Conservation (phyloP, 1,284 basidiomycete species). For the Rhodofomes roseus region DNA sequence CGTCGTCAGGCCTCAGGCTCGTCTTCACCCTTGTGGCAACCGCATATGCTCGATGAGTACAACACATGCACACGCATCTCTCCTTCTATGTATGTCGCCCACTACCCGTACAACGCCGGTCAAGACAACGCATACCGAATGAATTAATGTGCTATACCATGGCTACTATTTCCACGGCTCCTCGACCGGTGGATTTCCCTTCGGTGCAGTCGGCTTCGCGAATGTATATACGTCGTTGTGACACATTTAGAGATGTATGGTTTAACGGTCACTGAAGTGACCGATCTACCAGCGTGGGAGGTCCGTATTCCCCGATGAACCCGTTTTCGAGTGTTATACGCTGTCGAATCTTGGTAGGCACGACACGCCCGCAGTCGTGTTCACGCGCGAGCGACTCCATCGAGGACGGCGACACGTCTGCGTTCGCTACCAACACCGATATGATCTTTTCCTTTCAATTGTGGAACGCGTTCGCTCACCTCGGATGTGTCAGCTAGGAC, state of each 20-base stretch:
- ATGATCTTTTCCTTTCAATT: background rate
- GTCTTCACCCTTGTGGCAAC: background rate
- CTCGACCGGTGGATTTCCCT: background rate
- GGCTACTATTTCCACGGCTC: background rate
- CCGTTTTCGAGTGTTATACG: no score
- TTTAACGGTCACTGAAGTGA: background rate
- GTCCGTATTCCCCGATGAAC: background rate
- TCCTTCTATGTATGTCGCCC: no score
- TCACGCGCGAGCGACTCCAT: background rate
- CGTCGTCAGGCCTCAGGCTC: no score
- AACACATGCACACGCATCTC: no score
- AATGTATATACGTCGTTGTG: background rate
- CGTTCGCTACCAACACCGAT: background rate
- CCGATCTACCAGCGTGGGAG: background rate
- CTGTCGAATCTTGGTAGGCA: background rate
- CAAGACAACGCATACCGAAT: background rate
- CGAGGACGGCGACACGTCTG: background rate
- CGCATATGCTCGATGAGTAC: background rate
- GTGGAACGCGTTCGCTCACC: no score
- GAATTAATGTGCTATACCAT: background rate
- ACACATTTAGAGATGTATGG: background rate
- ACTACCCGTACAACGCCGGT: no score
- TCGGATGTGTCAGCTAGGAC: no score
- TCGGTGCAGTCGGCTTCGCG: background rate
- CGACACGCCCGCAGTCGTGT: background rate